Base-by-base conservation (phyloP, 2,329 filamentous ascomycete species). In the Botrytis elliptica region DNA sequence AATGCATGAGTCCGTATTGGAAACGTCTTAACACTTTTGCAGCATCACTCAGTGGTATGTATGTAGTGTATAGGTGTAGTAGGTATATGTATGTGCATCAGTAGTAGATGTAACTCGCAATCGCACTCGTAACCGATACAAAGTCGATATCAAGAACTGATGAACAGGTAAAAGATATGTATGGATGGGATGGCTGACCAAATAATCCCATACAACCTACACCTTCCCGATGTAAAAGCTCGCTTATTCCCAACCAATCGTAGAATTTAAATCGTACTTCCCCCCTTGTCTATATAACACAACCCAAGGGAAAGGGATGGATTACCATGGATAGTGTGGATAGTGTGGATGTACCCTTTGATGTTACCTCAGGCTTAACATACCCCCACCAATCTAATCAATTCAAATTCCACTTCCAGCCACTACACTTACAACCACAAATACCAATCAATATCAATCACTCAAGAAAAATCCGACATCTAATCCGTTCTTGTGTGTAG, bases 211-310 rank as follows among this genome's bases (percentile, higher is more conserved):
- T 12, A 64, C 22, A 64, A 22, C 29, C 8, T 42, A 38, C 59
- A 38, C 44, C 46, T 55, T 55, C 33, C 33, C 44, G 25, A 55
- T 40, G 46, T 25, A 40, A 52, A 63, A 29, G 62, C 18, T 68
- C 65, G 65, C 65, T 42, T 68, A 68, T 40, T 40, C 36, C 10
- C 5, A 25, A 29, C 65, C 65, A 68, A 55, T 68, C 65, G 65
- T 55, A 68, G 65, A 68, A 67, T 67, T 67, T 40, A 4, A 5
- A 38, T 67, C 25, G 36, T 9, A 9, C 60, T 49, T 36, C 25
- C 38, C 2, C 46, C 65, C 46, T 49, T 29, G 25, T 55, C 46
- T 52, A 66, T 12, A 33, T 14, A 49, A 25, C 33, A 25, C 10
- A 52, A 52, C 33, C 46, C 46, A 67, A 55, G 33, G 33, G n/a